These are phyloP conservation scores for Luffa aegyptiaca DNA, from an alignment of 306 rosid genomes.

Conservation along the genomic window DNA sequence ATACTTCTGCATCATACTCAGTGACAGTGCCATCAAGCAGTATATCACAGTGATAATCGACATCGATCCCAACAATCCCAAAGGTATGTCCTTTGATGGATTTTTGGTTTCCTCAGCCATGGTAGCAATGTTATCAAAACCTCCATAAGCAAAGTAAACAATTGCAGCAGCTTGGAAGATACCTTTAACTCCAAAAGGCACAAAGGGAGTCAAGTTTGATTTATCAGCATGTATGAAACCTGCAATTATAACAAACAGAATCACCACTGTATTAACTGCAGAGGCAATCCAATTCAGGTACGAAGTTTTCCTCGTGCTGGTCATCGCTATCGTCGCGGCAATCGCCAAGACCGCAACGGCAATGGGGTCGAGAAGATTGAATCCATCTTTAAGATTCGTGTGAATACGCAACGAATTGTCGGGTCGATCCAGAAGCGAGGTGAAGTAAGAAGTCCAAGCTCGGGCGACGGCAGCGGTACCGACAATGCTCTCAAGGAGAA, in stretches of 20 bases:
- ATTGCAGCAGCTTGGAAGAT: conserved; percentile 61
- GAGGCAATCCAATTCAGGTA: conserved; percentile 61
- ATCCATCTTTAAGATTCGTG: conserved; percentile 34
- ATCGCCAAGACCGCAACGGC: conserved; percentile 41
- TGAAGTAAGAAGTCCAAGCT: conserved; percentile 75
- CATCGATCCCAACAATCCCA: conserved; percentile 67
- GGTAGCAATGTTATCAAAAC: conserved; percentile 55
- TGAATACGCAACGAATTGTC: conserved; percentile 36
- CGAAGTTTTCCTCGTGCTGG: conserved; percentile 63
- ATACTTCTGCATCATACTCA: conserved; percentile 74
- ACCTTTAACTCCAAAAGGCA: conserved; percentile 49
- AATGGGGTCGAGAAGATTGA: conserved; percentile 56
- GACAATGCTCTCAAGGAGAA: conserved; percentile 54
- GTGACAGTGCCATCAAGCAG: conserved; percentile 61
- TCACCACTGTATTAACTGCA: conserved; percentile 35
- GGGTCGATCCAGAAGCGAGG: conserved; percentile 41
- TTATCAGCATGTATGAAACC: conserved; percentile 37
- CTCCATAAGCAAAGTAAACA: conserved; percentile 68
- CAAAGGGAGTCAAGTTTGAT: conserved; percentile 47
- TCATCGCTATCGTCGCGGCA: conserved; percentile 35
- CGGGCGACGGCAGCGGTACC: conserved; percentile 63
- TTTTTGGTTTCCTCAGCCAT: conserved; percentile 76
- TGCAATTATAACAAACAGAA: conserved; percentile 45
- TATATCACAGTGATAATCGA: conserved; percentile 50
- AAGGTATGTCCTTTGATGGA: conserved; percentile 59